Evolutionary conservation across 306 rosid species (phyloP).

Genomic region (Pyrus communis): DNA sequence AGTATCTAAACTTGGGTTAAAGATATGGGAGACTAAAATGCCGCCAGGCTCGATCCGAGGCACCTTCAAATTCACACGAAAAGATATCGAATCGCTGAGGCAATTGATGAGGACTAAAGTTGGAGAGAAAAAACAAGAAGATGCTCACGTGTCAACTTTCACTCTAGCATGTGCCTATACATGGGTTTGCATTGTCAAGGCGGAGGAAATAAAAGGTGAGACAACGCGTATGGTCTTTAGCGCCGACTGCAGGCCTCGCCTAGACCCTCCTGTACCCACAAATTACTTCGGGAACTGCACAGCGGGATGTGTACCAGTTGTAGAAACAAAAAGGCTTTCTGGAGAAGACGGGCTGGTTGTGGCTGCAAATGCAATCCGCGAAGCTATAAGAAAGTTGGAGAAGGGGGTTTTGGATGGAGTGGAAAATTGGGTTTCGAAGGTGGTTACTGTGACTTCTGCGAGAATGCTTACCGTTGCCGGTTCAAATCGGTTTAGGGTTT

Average conservation of each 20-base stretch:
- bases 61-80: neutral
- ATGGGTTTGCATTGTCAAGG: conserved; percentile 22
- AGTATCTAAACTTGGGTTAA: neutral
- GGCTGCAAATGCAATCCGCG: conserved; percentile 14
- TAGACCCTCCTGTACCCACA: conserved; percentile 9
- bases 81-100: neutral
- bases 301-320: neutral
- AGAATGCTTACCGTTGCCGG: neutral
- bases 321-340: neutral
- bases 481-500: conserved; percentile 28
- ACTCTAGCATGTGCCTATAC: conserved; percentile 13
- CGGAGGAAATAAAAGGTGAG: neutral
- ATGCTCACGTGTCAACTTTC: conserved; percentile 8
- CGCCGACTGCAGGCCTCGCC: conserved; percentile 18
- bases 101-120: neutral
- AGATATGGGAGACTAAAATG: neutral
- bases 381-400: conserved; percentile 10
- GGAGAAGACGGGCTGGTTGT: conserved; percentile 20
- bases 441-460: neutral
- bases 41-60: neutral
- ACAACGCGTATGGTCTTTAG: neutral
- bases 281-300: conserved; percentile 24
- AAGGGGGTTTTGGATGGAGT: conserved; percentile 3
- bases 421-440: conserved; percentile 10
- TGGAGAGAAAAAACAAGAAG: neutral